Base-by-base conservation (phyloP, 257 asterid species). In the Apocynum venetum region DNA sequence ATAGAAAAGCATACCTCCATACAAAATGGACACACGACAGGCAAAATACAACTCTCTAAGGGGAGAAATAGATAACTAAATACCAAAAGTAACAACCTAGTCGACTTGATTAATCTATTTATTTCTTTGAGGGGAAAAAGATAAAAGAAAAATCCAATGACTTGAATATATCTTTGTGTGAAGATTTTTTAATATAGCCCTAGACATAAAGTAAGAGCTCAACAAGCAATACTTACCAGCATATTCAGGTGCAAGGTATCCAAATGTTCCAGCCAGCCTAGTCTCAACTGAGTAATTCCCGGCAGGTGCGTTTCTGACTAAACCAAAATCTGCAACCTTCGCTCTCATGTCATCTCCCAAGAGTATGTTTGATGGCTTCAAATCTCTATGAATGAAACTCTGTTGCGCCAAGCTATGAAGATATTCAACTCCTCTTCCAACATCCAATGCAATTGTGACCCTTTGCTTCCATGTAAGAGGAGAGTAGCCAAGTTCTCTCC, bases 211-310 rank as follows among this genome's bases (percentile, higher is more conserved):
- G 36, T 8, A 49, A 20, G 57, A 36, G 63, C 52, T 47, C 14
- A 19, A 80, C 46, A 17, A 31, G 76, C 11, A 52, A 69, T 9
- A 74, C 84, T 73, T 82, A 93, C 98, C 98, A 12, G 98, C 99
- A 79, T 95, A 95, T 78, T 95, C 98, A 11, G 98, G 98, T 41
- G 98, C 98, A 82, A 95, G 98, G 84, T 95, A 95, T 38, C 98
- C 97, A 43, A 95, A 95, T 0, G 98, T 95, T 52, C 99, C 98
- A 46, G 98, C 98, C 89, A 95, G 84, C 38, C 96, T 84, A 3
- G 98, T 95, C 89, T 95, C 99, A 4, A 95, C 92, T 15, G 98
- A 95, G 49, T 95, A 93, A 81, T 93, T 90, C 67, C 98, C 99
- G 57, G 91, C 94, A 3, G 99, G 98, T 3, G 99, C 99, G 69